Conservation (phyloP, 2,329 filamentous ascomycete species). For the Allantophomopsis cytisporea region DNA sequence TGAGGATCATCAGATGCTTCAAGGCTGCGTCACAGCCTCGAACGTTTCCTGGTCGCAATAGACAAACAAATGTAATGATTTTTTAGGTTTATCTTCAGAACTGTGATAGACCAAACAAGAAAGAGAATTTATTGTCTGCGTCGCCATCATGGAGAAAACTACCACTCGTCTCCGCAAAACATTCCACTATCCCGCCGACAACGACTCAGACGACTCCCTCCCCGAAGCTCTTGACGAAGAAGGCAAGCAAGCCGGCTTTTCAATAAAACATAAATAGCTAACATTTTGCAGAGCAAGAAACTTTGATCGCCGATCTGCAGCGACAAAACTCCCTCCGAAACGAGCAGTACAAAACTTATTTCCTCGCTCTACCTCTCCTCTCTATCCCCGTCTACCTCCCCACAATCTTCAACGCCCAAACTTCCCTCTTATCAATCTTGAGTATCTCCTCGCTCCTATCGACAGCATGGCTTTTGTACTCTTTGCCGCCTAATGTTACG, state of each 20-base stretch:
- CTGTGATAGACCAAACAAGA: no score
- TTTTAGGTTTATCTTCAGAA: no score
- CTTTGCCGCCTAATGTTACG: slow-evolving; percentile 37
- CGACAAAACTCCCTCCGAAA: slow-evolving; percentile 42
- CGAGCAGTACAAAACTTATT: slow-evolving; percentile 39
- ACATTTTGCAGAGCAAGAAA: slow-evolving; percentile 42
- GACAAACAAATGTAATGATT: no score
- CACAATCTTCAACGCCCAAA: slow-evolving; percentile 18
- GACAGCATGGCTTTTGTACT: slow-evolving; percentile 46
- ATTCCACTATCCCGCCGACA: slow-evolving; percentile 60
- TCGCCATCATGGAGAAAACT: slow-evolving; percentile 9
- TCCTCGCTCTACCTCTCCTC: slow-evolving; percentile 46
- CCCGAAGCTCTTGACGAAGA: slow-evolving; percentile 62
- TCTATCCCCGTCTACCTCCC: slow-evolving; percentile 41
- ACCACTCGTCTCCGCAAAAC: slow-evolving; percentile 58
- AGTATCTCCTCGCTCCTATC: slow-evolving; percentile 48
- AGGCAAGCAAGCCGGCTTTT: slow-evolving; percentile 28
- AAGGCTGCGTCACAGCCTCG: no score
- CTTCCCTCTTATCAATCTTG: slow-evolving; percentile 30
- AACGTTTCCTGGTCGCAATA: no score
- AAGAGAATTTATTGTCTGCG: no score
- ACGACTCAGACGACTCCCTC: slow-evolving; percentile 33
- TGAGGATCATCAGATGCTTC: no score
- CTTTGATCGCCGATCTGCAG: slow-evolving; percentile 40
- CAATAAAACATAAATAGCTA: slow-evolving; percentile 12